Percentiles rank a stretch among this genome's conserved stretches.
Evolutionary conservation across 116 monocot genomes (phyloP).

Genomic region (Thalassia testudinum): DNA sequence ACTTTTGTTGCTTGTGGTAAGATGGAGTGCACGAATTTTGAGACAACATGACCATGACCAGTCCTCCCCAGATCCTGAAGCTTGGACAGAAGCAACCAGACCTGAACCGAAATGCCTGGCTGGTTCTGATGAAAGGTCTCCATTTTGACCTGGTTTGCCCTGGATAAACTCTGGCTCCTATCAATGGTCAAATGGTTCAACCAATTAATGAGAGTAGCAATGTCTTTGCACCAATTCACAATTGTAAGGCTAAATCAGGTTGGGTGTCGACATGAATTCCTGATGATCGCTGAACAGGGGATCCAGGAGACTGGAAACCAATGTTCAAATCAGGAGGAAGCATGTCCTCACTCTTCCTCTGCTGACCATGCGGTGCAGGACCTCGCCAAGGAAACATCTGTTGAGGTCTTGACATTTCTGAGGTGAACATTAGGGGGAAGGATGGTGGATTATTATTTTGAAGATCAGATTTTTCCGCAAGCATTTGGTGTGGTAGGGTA

Average conservation of each 20-base stretch:
- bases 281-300: slow-evolving; percentile 48
- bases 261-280: slow-evolving; percentile 56
- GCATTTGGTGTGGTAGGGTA: slow-evolving; percentile 2
- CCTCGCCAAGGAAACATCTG: slow-evolving; percentile 40
- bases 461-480: slow-evolving; percentile 13
- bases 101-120: too few relatives aligned
- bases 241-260: slow-evolving; percentile 89
- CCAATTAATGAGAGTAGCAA: neutral
- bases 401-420: slow-evolving; percentile 23
- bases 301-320: slow-evolving; percentile 45
- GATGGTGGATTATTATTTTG: slow-evolving; percentile 25
- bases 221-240: slow-evolving; percentile 16
- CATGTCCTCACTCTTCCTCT: slow-evolving; percentile 30
- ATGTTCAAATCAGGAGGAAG: slow-evolving; percentile 71
- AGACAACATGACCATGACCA: too few relatives aligned
- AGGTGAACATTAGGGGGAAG: slow-evolving; percentile 35
- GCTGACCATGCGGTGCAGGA: slow-evolving; percentile 16
- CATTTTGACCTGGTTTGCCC: too few relatives aligned
- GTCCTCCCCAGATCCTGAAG: too few relatives aligned
- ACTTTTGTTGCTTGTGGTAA: too few relatives aligned
- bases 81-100: too few relatives aligned
- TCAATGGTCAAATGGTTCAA: too few relatives aligned
- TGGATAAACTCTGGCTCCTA: too few relatives aligned
- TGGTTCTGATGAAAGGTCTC: too few relatives aligned
- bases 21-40: too few relatives aligned